Conservation (phyloP, 2,329 filamentous ascomycete genomes). For the Colletotrichum sojae region DNA sequence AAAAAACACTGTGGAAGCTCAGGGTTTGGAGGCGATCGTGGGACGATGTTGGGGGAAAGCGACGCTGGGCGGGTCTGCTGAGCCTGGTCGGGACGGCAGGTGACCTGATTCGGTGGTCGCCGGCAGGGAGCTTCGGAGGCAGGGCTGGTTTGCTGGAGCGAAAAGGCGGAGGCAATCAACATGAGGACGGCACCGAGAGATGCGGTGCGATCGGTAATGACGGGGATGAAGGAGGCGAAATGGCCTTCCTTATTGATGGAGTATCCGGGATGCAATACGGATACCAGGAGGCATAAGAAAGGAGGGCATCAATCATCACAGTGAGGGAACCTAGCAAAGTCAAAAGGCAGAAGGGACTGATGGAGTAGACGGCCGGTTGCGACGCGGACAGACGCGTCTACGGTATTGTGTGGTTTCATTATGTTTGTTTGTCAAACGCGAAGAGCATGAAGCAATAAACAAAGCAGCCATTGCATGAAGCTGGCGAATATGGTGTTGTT, state of each 20-base stretch:
- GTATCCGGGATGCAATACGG: conserved; percentile 15
- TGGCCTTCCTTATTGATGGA: background rate
- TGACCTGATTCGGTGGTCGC: conserved; percentile 34
- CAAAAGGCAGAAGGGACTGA: conserved; percentile 3
- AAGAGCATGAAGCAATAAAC: conserved; percentile 31
- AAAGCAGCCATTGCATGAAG: conserved; percentile 13
- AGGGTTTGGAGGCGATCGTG: background rate
- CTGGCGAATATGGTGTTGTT: background rate
- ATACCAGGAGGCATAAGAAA: background rate
- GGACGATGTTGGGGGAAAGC: conserved; percentile 14
- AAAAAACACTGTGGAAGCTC: no score
- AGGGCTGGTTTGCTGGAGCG: conserved; percentile 16
- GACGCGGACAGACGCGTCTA: conserved; percentile 26
- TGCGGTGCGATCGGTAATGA: conserved; percentile 25
- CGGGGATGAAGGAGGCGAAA: conserved; percentile 12
- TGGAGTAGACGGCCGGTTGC: background rate
- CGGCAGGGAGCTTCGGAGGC: conserved; percentile 27
- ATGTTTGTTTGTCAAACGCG: conserved; percentile 22
- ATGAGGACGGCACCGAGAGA: background rate
- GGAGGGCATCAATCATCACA: conserved; percentile 7
- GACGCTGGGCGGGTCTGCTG: conserved; percentile 19
- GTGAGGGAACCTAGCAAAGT: conserved; percentile 2
- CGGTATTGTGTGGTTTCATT: conserved; percentile 26
- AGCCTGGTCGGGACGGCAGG: conserved; percentile 28
- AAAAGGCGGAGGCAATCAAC: conserved; percentile 27